A percentile compares a stretch with the other conserved stretches of the same genome.
phyloP scores from a whole-genome alignment of 768 basidiomycete genomes.

The Suillus cothurnatus region DNA sequence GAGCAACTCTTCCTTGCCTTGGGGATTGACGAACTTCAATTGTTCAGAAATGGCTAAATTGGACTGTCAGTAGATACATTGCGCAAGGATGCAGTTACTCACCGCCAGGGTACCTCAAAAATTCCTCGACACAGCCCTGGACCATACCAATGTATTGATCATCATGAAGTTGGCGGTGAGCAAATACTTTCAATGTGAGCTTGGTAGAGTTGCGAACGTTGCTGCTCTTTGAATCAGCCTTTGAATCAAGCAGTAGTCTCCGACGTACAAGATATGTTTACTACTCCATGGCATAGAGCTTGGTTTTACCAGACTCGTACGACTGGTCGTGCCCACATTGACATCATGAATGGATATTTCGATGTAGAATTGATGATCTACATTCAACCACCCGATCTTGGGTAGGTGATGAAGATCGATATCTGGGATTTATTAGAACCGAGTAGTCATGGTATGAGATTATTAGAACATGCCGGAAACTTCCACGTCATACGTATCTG shows the following conservation, averaged over 20 bases:
- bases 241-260: not conserved
- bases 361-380: conserved; percentile 10
- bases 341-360: not conserved
- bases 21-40: not conserved
- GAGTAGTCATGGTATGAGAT: not conserved
- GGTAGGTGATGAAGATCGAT: conserved; percentile 7
- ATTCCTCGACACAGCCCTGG: not conserved
- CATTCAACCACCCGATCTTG: conserved; percentile 6
- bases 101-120: not conserved
- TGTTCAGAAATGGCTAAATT: conserved; percentile 1
- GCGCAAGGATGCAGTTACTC: not conserved
- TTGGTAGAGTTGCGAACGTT: conserved; percentile 1
- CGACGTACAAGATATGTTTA: conserved; percentile 1
- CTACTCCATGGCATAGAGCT: conserved; percentile 5
- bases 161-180: conserved; percentile 6
- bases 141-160: conserved; percentile 8
- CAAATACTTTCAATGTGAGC: conserved; percentile 7
- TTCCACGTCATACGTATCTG: not conserved
- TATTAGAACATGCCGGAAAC: not conserved
- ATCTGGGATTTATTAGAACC: not conserved
- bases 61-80: not conserved
- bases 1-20: not conserved
- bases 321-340: not conserved
- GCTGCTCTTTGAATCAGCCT: conserved; percentile 3
- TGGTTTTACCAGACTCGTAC: not conserved